These are phyloP conservation scores for Sugiyamaella marilandica DNA, from an alignment of 805 yeast species.

Conservation along the genomic window DNA sequence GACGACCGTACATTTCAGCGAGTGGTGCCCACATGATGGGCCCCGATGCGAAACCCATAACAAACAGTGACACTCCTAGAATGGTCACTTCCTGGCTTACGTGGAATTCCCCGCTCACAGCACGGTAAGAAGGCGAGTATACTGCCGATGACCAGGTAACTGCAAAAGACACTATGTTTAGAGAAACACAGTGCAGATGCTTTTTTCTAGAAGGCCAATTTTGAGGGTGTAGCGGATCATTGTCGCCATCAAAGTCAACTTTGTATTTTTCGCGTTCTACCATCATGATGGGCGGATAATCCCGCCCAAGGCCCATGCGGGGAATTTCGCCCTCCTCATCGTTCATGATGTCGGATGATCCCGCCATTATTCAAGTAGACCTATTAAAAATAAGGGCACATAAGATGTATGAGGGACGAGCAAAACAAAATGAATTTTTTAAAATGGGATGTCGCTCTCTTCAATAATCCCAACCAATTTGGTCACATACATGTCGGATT, in stretches of 20 bases:
- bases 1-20: slow-evolving; percentile 74
- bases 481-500: no score
- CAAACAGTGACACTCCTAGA: slow-evolving; percentile 73
- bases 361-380: no score
- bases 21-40: slow-evolving; percentile 89
- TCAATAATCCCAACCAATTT: no score
- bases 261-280: slow-evolving; percentile 36
- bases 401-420: no score
- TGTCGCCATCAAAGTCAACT: slow-evolving; percentile 71
- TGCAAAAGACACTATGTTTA: not conserved
- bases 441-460: no score
- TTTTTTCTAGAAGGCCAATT: slow-evolving; percentile 61
- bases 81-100: slow-evolving; percentile 60
- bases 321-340: slow-evolving; percentile 2
- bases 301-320: slow-evolving; percentile 14
- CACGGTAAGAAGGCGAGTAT: slow-evolving; percentile 57
- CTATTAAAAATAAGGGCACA: no score
- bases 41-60: slow-evolving; percentile 91
- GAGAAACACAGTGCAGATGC: slow-evolving; percentile 43
- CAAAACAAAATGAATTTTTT: no score
- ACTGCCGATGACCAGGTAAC: slow-evolving; percentile 76
- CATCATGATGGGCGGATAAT: slow-evolving; percentile 15
- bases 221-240: slow-evolving; percentile 76
- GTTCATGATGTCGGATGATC: no score
- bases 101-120: slow-evolving; percentile 47